These are phyloP conservation scores for Trichoderma breve DNA, from an alignment of 2,329 filamentous ascomycete genomes.

Conservation along the genomic window DNA sequence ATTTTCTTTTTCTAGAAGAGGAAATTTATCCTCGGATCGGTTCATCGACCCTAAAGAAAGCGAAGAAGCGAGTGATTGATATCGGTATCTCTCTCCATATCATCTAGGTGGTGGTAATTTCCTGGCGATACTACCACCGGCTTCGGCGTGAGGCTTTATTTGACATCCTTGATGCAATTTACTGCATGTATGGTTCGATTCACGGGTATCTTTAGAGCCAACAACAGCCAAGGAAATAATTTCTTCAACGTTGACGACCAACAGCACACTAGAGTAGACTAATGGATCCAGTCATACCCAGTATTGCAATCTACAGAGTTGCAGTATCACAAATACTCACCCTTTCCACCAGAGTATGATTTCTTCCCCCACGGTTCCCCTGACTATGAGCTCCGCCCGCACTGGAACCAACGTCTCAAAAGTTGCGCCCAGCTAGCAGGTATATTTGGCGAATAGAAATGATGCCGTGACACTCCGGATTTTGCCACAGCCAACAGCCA, in stretches of 20 bases:
- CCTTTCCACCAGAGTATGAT: not conserved
- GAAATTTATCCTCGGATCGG: not conserved
- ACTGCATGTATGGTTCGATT: not conserved
- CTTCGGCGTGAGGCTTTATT: not conserved
- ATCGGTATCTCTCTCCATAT: not conserved
- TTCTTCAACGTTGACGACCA: not conserved
- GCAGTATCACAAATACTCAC: not conserved
- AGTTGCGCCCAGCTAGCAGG: not conserved
- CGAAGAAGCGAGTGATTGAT: not conserved
- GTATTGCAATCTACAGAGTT: not conserved
- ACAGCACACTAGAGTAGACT: not conserved
- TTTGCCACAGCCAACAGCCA: not conserved
- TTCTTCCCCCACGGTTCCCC: not conserved
- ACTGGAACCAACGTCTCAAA: not conserved
- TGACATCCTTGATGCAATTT: not conserved
- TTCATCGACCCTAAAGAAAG: not conserved
- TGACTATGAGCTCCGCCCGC: not conserved
- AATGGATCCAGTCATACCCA: not conserved
- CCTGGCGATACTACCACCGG: not conserved
- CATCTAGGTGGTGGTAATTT: not conserved
- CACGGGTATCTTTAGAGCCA: not conserved
- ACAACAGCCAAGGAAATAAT: not conserved
- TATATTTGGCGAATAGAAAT: not conserved
- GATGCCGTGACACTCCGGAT: not conserved
- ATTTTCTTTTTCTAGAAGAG: not conserved